These are phyloP conservation scores for Rhizomucor pusillus DNA, from an alignment of 371 early-diverging fungal genomes.

Conservation along the genomic window DNA sequence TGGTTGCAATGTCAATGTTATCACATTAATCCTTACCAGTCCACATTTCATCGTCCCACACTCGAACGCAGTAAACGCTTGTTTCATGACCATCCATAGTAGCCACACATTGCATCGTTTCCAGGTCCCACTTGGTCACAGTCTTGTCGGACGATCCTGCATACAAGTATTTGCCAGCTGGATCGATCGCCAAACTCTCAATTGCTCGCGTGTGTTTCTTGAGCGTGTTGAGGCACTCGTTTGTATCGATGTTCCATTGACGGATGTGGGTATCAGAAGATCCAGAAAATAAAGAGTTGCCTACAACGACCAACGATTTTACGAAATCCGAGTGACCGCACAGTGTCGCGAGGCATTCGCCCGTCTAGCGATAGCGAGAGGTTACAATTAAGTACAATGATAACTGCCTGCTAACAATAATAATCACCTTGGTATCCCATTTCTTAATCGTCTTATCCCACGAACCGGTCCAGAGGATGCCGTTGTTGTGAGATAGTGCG, in stretches of 20 bases:
- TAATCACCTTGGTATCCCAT: conserved; percentile 60
- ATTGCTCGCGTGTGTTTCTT: conserved; percentile 66
- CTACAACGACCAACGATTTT: conserved; percentile 58
- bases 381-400: too few relatives aligned
- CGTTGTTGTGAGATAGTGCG: conserved; percentile 40
- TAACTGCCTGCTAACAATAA: too few relatives aligned
- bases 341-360: conserved; percentile 54
- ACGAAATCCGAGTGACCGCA: conserved; percentile 72
- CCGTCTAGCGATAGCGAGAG: too few relatives aligned
- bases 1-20: neutral
- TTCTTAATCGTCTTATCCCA: conserved; percentile 81
- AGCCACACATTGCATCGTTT: conserved; percentile 34
- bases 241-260: conserved; percentile 60
- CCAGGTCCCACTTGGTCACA: conserved; percentile 67
- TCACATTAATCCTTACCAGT: conserved; percentile 31
- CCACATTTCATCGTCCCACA: conserved; percentile 64
- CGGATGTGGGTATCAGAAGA: conserved; percentile 73
- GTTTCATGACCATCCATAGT: conserved; percentile 69
- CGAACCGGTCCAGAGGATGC: conserved; percentile 70
- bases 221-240: conserved; percentile 37
- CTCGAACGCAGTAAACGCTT: conserved; percentile 61
- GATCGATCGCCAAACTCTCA: conserved; percentile 54
- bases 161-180: conserved; percentile 49
- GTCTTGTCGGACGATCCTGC: conserved; percentile 70
- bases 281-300: conserved; percentile 57